Evolutionary conservation across 1,139 yeast species (phyloP), one percentile per base, ranked within the genome.

Genomic region (Ogataea hybrid): DNA sequence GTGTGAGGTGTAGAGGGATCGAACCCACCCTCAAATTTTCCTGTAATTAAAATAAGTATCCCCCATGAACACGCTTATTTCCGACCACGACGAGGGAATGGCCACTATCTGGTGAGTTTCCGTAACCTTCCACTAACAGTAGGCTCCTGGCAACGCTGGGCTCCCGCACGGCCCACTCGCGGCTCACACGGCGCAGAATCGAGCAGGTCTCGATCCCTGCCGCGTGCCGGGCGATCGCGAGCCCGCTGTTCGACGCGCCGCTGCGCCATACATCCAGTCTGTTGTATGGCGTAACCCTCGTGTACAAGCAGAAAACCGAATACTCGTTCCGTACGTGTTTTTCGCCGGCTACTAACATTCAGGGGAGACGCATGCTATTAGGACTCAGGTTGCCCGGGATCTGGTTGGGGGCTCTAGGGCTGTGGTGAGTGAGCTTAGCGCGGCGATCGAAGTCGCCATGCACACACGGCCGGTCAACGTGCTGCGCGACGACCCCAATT

Each of bases 271-370:
- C 73, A 0, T 76, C 85, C 0, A 73, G 65, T 43, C 58, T 82
- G 18, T 58, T 82, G 46, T 72, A 75, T 50, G 89, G 89, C 0
- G 69, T 80, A 2, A 67, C 83, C 0, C 55, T 81, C 30, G 69
- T 77, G 25, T 79, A 76, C 57, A 72, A 67, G 44, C 72, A 74
- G 32, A 76, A 80, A 53, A 68, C 74, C 0, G 69, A 69, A 5
- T 73, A 69, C 49, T 66, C 77, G 43, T 63, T 59, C 37, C 60
- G 62, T 46, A 79, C 73, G 58, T n/a, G 20, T n/a, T 14, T 12
- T 14, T 12, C n/a, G 20, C 27, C 4, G 10, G 8, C 8, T 8
- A 18, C 27, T 35, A 17, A 35, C 36, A 21, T 22, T 11, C 11
- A 50, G 54, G 48, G n/a, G 54, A 49, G 22, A 52, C 54, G 14